Conservation (phyloP, 2,329 filamentous ascomycete genomes). For the Fusarium avenaceum region DNA sequence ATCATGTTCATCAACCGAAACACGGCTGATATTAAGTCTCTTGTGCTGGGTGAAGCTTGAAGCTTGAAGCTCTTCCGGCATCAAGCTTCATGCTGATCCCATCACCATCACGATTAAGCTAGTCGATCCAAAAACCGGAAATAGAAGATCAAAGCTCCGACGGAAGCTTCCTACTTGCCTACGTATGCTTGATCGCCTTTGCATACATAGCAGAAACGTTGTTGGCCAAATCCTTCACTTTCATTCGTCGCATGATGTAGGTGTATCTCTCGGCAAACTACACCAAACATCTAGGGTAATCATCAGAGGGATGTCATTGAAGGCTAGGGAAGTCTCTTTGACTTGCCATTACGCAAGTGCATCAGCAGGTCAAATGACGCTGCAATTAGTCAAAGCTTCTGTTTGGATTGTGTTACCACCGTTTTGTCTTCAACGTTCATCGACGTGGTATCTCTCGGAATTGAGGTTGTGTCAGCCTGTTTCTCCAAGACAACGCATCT, state of each 20-base stretch:
- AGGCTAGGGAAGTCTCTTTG: constrained; percentile 19
- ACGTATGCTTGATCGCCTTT: constrained; percentile 26
- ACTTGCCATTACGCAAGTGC: constrained; percentile 35
- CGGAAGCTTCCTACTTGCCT: constrained; percentile 17
- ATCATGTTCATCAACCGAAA: constrained; percentile 20
- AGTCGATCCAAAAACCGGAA: too few species aligned
- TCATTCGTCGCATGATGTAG: constrained; percentile 35
- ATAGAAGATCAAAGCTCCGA: constrained; percentile 3
- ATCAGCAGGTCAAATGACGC: constrained; percentile 20
- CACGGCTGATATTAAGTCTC: not conserved
- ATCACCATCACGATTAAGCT: not conserved
- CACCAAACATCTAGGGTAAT: constrained; percentile 32
- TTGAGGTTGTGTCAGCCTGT: constrained; percentile 28
- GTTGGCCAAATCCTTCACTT: not conserved
- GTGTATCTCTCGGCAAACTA: constrained; percentile 5
- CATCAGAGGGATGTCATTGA: constrained; percentile 25
- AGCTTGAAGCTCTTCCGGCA: too few species aligned
- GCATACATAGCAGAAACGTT: constrained; percentile 33
- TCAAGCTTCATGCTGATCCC: not conserved
- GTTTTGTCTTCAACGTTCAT: constrained; percentile 3
- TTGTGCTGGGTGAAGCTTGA: not conserved
- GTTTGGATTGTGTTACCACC: constrained; percentile 11
- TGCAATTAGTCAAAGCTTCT: constrained; percentile 5
- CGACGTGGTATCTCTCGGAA: constrained; percentile 22
- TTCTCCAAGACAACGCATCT: constrained; percentile 20